These are phyloP conservation scores for Aureobasidium mangrovei DNA, from an alignment of 2,329 filamentous ascomycete species.

Conservation along the genomic window DNA sequence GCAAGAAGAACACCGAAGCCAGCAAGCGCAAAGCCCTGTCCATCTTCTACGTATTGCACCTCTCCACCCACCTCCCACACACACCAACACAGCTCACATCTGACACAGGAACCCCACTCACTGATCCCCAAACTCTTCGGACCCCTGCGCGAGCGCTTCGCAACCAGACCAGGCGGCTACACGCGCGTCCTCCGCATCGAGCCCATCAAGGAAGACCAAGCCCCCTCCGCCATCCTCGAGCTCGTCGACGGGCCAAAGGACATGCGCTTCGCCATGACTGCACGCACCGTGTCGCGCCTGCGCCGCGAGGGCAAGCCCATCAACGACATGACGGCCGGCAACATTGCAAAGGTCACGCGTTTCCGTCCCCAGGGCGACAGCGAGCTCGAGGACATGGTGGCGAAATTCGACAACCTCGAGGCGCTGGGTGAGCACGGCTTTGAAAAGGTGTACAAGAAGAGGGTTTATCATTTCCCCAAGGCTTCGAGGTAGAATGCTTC, in stretches of 20 bases:
- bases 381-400: slow-evolving; percentile 55
- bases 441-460: slow-evolving; percentile 27
- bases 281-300: slow-evolving; percentile 64
- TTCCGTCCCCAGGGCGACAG: slow-evolving; percentile 60
- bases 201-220: slow-evolving; percentile 79
- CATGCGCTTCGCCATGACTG: slow-evolving; percentile 90
- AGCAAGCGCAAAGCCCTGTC: slow-evolving; percentile 64
- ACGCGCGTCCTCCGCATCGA: slow-evolving; percentile 90
- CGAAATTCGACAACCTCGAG: slow-evolving; percentile 32
- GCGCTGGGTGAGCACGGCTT: slow-evolving; percentile 27
- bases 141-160: slow-evolving; percentile 70
- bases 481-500: slow-evolving; percentile 1
- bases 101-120: slow-evolving; percentile 53
- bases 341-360: slow-evolving; percentile 73
- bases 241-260: slow-evolving; percentile 91
- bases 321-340: slow-evolving; percentile 64
- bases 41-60: slow-evolving; percentile 63
- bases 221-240: slow-evolving; percentile 81
- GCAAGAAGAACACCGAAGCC: slow-evolving; percentile 85
- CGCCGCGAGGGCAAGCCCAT: slow-evolving; percentile 45
- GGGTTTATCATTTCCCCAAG: slow-evolving; percentile 5
- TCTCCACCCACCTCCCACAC: background rate
- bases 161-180: slow-evolving; percentile 75
- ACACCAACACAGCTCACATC: background rate
- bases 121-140: slow-evolving; percentile 83